Conservation (phyloP, 176 grass and related monocot species). For the Hordeum marinum region DNA sequence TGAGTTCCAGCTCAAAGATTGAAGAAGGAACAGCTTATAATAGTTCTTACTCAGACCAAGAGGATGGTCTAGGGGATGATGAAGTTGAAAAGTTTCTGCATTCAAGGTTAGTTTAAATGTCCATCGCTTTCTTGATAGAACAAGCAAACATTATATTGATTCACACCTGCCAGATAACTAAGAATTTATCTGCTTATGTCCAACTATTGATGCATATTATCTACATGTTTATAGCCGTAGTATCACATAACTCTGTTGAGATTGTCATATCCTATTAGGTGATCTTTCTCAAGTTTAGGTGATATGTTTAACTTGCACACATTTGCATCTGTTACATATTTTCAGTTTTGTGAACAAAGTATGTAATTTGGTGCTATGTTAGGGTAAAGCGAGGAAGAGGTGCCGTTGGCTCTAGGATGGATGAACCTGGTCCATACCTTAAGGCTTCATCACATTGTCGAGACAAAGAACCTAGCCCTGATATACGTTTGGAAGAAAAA, state of each 20-base stretch:
- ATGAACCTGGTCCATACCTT: constrained; percentile 74
- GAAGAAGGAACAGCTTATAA: constrained; percentile 29
- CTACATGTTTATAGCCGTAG: not conserved
- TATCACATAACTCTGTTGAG: not conserved
- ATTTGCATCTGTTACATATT: not conserved
- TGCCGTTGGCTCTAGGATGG: constrained; percentile 87
- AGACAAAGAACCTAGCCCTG: constrained; percentile 5
- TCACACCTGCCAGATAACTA: not conserved
- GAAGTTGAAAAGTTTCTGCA: constrained; percentile 84
- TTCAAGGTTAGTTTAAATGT: constrained; percentile 60
- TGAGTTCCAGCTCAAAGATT: constrained; percentile 36
- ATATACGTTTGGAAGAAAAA: constrained; percentile 52
- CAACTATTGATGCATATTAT: not conserved
- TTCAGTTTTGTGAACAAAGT: not conserved
- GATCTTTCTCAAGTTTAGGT: not conserved
- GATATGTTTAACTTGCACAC: not conserved
- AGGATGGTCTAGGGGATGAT: constrained; percentile 52
- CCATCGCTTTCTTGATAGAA: not conserved
- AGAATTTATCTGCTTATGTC: not conserved
- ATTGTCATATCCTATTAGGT: not conserved
- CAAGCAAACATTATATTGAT: not conserved
- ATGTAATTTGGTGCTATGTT: constrained; percentile 7
- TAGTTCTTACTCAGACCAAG: constrained; percentile 39
- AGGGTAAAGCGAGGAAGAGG: constrained; percentile 83
- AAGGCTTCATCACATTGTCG: constrained; percentile 11